These are phyloP conservation scores for Suillus americanus DNA, from an alignment of 768 basidiomycete genomes.

Conservation along the genomic window DNA sequence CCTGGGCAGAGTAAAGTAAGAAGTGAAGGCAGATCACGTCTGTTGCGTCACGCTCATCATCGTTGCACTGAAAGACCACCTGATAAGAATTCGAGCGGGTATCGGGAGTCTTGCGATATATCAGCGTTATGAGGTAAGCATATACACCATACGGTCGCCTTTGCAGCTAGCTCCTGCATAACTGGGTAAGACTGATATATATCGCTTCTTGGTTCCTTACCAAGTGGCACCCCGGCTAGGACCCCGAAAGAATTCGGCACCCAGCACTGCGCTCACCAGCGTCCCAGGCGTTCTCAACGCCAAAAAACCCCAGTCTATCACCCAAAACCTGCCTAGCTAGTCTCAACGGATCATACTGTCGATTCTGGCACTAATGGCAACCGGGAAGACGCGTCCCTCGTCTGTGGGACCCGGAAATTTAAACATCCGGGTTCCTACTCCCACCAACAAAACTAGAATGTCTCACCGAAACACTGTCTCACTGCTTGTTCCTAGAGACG, in stretches of 20 bases:
- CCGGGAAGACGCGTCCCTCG: neutral
- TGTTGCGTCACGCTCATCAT: conserved; percentile 41
- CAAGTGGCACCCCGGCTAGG: no score
- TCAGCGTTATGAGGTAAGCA: neutral
- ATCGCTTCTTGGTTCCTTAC: no score
- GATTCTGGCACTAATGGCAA: neutral
- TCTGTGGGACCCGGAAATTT: neutral
- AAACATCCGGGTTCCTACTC: neutral
- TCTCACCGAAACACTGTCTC: neutral
- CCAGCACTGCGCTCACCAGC: no score
- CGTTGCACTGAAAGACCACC: conserved; percentile 76
- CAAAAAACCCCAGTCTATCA: no score
- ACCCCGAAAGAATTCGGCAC: no score
- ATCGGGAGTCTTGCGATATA: conserved; percentile 37
- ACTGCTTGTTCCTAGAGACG: neutral
- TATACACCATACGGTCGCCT: neutral
- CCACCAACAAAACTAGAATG: neutral
- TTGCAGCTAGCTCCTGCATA: neutral
- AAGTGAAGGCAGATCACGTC: neutral
- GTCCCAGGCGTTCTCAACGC: no score
- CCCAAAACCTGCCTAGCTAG: no score
- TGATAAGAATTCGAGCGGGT: conserved; percentile 69
- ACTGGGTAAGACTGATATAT: no score
- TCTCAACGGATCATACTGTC: no score
- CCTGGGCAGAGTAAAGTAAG: conserved; percentile 21